phyloP scores from a whole-genome alignment of 129 eudicot genomes.

The Escallonia rubra region DNA sequence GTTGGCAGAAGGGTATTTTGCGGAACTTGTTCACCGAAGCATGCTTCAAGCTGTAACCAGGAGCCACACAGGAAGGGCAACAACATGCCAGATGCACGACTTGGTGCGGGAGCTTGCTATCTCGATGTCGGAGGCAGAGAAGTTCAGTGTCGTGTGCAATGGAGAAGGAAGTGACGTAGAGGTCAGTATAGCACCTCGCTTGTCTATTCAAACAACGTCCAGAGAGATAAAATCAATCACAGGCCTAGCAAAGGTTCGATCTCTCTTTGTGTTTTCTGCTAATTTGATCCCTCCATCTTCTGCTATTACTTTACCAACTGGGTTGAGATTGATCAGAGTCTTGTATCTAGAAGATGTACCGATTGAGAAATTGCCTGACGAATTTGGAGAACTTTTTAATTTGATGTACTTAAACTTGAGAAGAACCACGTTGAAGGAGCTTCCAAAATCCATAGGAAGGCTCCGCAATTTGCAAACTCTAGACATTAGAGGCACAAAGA shows the following conservation, averaged over 20 bases:
- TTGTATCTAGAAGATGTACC: background rate
- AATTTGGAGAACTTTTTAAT: slow-evolving; percentile 5
- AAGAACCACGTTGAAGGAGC: background rate
- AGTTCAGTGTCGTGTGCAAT: background rate
- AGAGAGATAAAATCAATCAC: background rate
- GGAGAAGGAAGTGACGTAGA: background rate
- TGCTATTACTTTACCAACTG: background rate
- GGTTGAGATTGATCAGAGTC: background rate
- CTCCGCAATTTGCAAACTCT: slow-evolving; percentile 8
- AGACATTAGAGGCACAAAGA: background rate
- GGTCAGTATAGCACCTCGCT: background rate
- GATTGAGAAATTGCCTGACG: background rate
- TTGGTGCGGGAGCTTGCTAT: slow-evolving; percentile 22
- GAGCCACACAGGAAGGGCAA: background rate
- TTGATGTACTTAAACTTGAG: slow-evolving; percentile 2
- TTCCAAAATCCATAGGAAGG: slow-evolving; percentile 9
- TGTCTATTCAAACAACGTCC: background rate
- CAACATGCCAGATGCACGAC: slow-evolving; percentile 16
- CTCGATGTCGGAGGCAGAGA: background rate
- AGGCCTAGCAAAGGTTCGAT: background rate
- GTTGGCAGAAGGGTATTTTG: slow-evolving; percentile 5
- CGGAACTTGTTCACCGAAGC: background rate
- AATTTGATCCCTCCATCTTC: too few relatives aligned
- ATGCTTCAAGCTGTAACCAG: background rate
- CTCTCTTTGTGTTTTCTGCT: background rate